Evolutionary conservation across 345 rosid genomes (phyloP), one percentile per base, ranked within the genome.

Genomic region (Melaleuca quinquenervia): DNA sequence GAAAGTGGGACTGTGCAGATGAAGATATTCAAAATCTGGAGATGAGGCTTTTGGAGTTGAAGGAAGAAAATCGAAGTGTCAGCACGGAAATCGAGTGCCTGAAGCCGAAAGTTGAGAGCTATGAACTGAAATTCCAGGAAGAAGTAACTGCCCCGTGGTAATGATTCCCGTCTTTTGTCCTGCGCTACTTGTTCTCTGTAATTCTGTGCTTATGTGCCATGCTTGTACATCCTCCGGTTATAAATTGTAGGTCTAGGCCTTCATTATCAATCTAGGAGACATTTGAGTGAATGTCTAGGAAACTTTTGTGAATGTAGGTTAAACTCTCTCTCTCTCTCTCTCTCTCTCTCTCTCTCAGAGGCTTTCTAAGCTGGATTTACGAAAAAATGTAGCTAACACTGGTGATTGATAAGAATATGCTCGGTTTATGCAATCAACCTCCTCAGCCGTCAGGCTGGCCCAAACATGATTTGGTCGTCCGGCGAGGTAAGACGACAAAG

Each of bases 121-220:
- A 91, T 48, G 93, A 91, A 88, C 87, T 87, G 49, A 90, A 87
- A 87, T 94, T 94, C 89, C 89, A 86, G 84, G 91, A 89, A 85
- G 91, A 87, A 86, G 94, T 91, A 48, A 86, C 82, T 53, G 91
- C 94, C 41, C 93, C 95, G 54, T 94, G 94, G 96, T 94, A 88
- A 94, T 29, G 70, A 18, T 6, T 80, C 16, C 7, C 80, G 6
- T 52, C 32, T 27, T 24, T 49, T 53, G 53, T 78, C 49, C 76
- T 6, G 27, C 27, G 26, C 20, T 29, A 78, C 50, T 78, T 16
- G 24, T 64, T 70, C 76, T 64, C 44, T 29, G 45, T 16, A 21
- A 41, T 32, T 70, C 45, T 8, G 48, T 56, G 29, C 16, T 20
- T 70, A 32, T 70, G 78, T 70, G 32, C 78, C 78, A 18, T 70